These are phyloP conservation scores for Wickerhamomyces subpelliculosus DNA, from an alignment of 805 yeast genomes.

Conservation along the genomic window DNA sequence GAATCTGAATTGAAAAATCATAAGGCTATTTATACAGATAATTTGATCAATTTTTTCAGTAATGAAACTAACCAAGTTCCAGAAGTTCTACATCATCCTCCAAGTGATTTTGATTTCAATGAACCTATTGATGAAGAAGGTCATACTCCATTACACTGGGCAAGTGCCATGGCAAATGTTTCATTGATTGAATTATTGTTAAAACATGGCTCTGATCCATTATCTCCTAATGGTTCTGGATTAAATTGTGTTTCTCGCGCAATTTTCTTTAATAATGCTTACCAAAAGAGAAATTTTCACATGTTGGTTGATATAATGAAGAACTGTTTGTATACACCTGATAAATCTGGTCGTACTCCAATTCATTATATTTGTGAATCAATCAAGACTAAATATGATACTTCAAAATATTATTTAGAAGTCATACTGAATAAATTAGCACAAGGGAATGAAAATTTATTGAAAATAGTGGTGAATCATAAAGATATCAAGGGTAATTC, in stretches of 20 bases:
- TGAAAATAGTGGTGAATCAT: conserved; percentile 59
- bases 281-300: conserved; percentile 52
- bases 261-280: conserved; percentile 66
- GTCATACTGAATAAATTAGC: conserved; percentile 38
- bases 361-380: conserved; percentile 60
- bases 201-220: conserved; percentile 55
- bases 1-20: conserved; percentile 7
- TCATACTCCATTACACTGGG: conserved; percentile 82
- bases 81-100: conserved; percentile 42
- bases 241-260: conserved; percentile 66
- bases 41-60: conserved; percentile 44
- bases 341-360: conserved; percentile 64
- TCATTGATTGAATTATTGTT: conserved; percentile 50
- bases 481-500: conserved; percentile 83
- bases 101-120: conserved; percentile 56
- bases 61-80: conserved; percentile 27
- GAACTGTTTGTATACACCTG: conserved; percentile 64
- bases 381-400: conserved; percentile 39
- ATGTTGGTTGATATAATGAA: conserved; percentile 54
- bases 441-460: conserved; percentile 33
- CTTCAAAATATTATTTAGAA: conserved; percentile 50
- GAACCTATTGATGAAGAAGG: conserved; percentile 74
- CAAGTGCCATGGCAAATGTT: conserved; percentile 70
- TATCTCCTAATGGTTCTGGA: conserved; percentile 46
- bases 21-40: conserved; percentile 32